Evolutionary conservation across 805 yeast genomes (phyloP).

Genomic region (Komagataella mondaviorum): DNA sequence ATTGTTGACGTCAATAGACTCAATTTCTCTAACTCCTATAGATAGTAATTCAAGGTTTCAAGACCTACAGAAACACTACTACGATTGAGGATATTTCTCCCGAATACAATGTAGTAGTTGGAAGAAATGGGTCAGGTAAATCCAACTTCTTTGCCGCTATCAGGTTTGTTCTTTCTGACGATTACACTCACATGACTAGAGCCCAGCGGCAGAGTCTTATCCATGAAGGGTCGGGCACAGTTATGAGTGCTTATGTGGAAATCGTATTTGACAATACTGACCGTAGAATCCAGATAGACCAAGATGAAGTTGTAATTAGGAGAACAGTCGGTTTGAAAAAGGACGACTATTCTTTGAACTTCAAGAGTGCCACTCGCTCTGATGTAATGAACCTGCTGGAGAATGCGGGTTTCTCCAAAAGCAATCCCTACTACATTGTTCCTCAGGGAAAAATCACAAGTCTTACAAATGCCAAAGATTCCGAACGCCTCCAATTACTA

Average conservation of each 20-base stretch:
- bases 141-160: slow-evolving; percentile 93
- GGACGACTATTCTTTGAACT: slow-evolving; percentile 82
- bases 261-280: slow-evolving; percentile 75
- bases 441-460: slow-evolving; percentile 92
- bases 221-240: slow-evolving; percentile 84
- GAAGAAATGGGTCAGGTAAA: slow-evolving; percentile 94
- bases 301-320: slow-evolving; percentile 58
- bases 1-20: too few relatives aligned
- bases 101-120: slow-evolving; percentile 75
- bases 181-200: slow-evolving; percentile 68
- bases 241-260: slow-evolving; percentile 89
- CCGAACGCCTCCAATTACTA: slow-evolving; percentile 62
- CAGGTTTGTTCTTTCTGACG: slow-evolving; percentile 83
- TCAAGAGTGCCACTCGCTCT: slow-evolving; percentile 61
- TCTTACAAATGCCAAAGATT: slow-evolving; percentile 78
- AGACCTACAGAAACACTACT: slow-evolving; percentile 80
- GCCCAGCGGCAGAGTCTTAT: slow-evolving; percentile 81
- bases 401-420: slow-evolving; percentile 82
- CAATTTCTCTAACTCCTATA: slow-evolving; percentile 6
- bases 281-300: slow-evolving; percentile 56
- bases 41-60: slow-evolving; percentile 83
- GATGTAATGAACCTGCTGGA: slow-evolving; percentile 77
- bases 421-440: slow-evolving; percentile 90
- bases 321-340: slow-evolving; percentile 90
- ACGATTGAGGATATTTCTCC: slow-evolving; percentile 68